Percentiles rank a stretch among this genome's conserved stretches.
These are phyloP conservation scores for Protomyces lactucae-debilis DNA, from an alignment of 1,139 yeast genomes.

Conservation along the genomic window DNA sequence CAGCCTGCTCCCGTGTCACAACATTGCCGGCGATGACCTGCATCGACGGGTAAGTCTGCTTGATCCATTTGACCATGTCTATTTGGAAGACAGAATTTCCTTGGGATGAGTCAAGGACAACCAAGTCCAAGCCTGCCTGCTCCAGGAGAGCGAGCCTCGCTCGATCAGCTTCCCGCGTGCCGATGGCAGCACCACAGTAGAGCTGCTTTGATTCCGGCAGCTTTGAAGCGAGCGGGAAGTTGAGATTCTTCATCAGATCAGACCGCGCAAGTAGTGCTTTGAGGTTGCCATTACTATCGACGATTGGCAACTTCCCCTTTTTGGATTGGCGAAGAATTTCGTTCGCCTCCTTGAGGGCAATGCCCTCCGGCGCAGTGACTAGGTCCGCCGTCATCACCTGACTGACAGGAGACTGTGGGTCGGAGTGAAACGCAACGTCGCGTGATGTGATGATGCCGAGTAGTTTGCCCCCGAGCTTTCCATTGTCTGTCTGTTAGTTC, in stretches of 20 bases:
- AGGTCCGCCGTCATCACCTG: conserved; percentile 88
- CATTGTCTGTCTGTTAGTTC: conserved; percentile 54
- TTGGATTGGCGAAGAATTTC: conserved; percentile 84
- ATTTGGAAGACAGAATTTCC: conserved; percentile 95
- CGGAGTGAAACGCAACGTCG: conserved; percentile 92
- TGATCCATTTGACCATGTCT: conserved; percentile 88
- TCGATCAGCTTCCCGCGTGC: conserved; percentile 85
- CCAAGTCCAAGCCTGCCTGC: conserved; percentile 96
- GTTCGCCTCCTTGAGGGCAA: conserved; percentile 79
- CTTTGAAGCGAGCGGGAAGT: conserved; percentile 91
- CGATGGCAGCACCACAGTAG: conserved; percentile 97
- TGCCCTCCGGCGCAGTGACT: conserved; percentile 72
- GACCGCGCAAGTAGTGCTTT: conserved; percentile 90
- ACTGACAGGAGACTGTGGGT: conserved; percentile 55
- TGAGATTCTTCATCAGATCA: conserved; percentile 92
- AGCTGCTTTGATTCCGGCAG: conserved; percentile 89
- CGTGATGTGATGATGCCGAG: conserved; percentile 95
- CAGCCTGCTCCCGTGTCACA: conserved; percentile 98
- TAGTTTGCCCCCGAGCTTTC: conserved; percentile 81
- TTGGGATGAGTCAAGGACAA: conserved; percentile 90
- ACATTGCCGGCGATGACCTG: conserved; percentile 97
- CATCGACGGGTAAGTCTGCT: conserved; percentile 68
- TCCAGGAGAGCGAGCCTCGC: conserved; percentile 78
- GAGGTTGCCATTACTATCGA: conserved; percentile 69
- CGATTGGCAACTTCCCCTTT: conserved; percentile 95